Evolutionary conservation across 495 filamentous ascomycete species (phyloP).

Genomic region (Hypoxylon fragiforme): DNA sequence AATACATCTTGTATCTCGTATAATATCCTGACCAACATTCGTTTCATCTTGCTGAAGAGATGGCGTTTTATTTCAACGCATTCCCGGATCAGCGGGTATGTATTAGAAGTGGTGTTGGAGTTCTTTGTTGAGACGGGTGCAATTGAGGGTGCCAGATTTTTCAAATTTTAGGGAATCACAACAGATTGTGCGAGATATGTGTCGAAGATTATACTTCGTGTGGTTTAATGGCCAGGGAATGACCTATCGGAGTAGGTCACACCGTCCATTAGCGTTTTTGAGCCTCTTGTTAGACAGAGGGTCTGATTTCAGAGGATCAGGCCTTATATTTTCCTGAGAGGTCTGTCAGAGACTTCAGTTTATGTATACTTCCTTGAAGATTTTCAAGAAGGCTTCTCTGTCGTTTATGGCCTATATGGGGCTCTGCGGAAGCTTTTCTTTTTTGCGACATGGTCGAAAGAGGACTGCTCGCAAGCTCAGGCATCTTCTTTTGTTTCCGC

Average conservation of each 20-base stretch:
- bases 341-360: constrained; percentile 22
- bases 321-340: constrained; percentile 27
- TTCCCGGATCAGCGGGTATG: not conserved
- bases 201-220: constrained; percentile 5
- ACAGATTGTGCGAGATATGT: constrained; percentile 7
- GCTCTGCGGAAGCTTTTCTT: constrained; percentile 51
- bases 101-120: not conserved
- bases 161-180: constrained; percentile 3
- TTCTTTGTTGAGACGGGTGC: not conserved
- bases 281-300: constrained; percentile 12
- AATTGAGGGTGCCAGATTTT: not conserved
- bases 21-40: constrained; percentile 5
- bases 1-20: constrained; percentile 9
- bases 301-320: constrained; percentile 13
- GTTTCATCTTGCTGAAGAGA: not conserved
- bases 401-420: constrained; percentile 50
- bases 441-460: constrained; percentile 47
- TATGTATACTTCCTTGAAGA: not conserved
- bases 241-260: constrained; percentile 31
- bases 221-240: constrained; percentile 40
- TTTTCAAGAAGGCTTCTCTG: constrained; percentile 52
- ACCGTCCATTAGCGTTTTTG: constrained; percentile 40
- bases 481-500: constrained; percentile 51
- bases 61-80: constrained; percentile 3
- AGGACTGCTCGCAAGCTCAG: constrained; percentile 44